Percentiles rank a stretch among this genome's conserved stretches.
Conservation (phyloP, 2,329 filamentous ascomycete species). For the Aureobasidium melanogenum region DNA sequence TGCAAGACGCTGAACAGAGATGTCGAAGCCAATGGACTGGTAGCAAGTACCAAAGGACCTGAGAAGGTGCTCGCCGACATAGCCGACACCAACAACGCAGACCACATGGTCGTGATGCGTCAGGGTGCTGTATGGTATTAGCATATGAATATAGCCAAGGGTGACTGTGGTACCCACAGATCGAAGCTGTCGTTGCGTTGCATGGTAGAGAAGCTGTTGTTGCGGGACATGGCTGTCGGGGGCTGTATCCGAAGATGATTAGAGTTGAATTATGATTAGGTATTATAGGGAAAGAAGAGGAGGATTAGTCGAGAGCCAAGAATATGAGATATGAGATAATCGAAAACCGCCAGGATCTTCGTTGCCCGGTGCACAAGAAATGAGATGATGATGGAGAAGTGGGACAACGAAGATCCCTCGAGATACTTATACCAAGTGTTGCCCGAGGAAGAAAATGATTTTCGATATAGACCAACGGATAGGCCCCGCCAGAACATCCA, state of each 20-base stretch:
- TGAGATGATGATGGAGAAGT: slow-evolving; percentile 5
- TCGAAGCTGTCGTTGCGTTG: slow-evolving; percentile 11
- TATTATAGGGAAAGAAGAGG: not conserved
- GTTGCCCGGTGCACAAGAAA: slow-evolving; percentile 6
- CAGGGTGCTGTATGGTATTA: not conserved
- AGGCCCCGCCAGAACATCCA: not conserved
- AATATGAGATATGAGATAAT: not conserved
- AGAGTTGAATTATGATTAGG: slow-evolving; percentile 7
- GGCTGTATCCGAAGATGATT: not conserved
- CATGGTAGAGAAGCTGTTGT: slow-evolving; percentile 10
- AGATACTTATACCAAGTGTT: slow-evolving; percentile 12
- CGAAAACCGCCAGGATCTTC: slow-evolving; percentile 11
- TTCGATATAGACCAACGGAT: slow-evolving; percentile 5
- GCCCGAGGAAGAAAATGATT: not conserved
- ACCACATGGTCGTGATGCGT: slow-evolving; percentile 10
- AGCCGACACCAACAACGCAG: slow-evolving; percentile 17
- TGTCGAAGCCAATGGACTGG: slow-evolving; percentile 31
- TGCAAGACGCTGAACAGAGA: slow-evolving; percentile 33
- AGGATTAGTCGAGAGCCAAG: slow-evolving; percentile 1
- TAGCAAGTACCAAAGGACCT: slow-evolving; percentile 17
- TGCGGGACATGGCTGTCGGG: not conserved
- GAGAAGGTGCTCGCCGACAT: slow-evolving; percentile 17
- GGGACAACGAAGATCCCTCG: slow-evolving; percentile 5
- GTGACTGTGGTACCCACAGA: slow-evolving; percentile 16
- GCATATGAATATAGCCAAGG: not conserved